phyloP scores from a whole-genome alignment of 371 early-diverging fungal genomes.

The Parasitella parasitica region DNA sequence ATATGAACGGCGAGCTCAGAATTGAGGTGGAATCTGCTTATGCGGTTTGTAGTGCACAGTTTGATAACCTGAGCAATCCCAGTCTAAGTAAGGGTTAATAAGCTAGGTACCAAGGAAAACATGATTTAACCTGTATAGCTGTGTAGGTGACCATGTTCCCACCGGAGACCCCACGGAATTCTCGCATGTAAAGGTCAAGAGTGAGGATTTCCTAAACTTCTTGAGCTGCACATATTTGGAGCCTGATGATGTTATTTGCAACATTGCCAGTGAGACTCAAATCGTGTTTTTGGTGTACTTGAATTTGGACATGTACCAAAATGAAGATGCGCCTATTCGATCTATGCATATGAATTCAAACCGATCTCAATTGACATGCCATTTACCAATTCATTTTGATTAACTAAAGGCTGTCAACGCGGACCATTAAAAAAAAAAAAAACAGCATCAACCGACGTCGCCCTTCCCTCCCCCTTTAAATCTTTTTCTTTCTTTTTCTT shows the following conservation, averaged over 20 bases:
- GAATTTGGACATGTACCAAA: constrained; percentile 22
- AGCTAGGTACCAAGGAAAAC: not conserved
- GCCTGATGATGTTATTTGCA: constrained; percentile 59
- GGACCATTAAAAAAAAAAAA: not conserved
- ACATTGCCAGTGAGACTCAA: constrained; percentile 27
- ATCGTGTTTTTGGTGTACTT: constrained; percentile 36
- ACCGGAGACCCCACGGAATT: constrained; percentile 22
- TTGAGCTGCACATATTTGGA: constrained; percentile 52
- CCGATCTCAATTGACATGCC: constrained; percentile 28
- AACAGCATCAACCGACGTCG: no score
- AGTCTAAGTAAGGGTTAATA: constrained; percentile 34
- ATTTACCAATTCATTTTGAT: constrained; percentile 29
- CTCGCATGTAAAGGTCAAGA: constrained; percentile 47
- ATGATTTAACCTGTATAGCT: not conserved
- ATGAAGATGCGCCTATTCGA: constrained; percentile 8
- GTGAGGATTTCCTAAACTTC: constrained; percentile 61
- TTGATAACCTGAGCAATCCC: constrained; percentile 49
- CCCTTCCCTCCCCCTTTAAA: no score
- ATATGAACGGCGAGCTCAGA: constrained; percentile 56
- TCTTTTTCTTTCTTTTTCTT: not conserved
- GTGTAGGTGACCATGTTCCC: not conserved
- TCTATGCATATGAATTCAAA: not conserved
- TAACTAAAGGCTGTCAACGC: not conserved
- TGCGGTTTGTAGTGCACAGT: constrained; percentile 48
- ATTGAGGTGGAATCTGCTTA: constrained; percentile 42